Conservation (phyloP, 2,329 filamentous ascomycete species). For the Fusarium tanahbumbuense region DNA sequence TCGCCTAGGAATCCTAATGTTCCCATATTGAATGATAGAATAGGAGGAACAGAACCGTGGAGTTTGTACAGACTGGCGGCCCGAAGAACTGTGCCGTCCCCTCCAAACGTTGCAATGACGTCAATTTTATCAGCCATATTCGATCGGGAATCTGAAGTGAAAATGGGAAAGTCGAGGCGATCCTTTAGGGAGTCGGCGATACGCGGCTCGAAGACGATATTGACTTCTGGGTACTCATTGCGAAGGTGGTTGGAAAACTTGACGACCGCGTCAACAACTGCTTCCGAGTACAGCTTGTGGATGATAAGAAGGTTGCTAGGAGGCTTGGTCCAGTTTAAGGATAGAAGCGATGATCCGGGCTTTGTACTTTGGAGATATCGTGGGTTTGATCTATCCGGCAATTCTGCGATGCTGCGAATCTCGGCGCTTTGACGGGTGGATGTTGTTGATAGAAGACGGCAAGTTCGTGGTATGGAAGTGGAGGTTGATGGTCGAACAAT, state of each 20-base stretch:
- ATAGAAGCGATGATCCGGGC: constrained; percentile 64
- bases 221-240: constrained; percentile 81
- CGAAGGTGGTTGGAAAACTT: constrained; percentile 77
- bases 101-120: constrained; percentile 88
- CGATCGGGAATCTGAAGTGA: constrained; percentile 63
- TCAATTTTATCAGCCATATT: constrained; percentile 84
- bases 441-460: constrained; percentile 63
- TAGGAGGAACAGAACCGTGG: constrained; percentile 83
- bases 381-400: constrained; percentile 51
- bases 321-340: constrained; percentile 65
- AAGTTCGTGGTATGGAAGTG: constrained; percentile 1
- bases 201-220: constrained; percentile 83
- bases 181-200: constrained; percentile 79
- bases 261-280: constrained; percentile 64
- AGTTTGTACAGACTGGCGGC: constrained; percentile 74
- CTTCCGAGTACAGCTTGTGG: constrained; percentile 67
- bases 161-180: constrained; percentile 78
- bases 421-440: constrained; percentile 50
- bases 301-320: constrained; percentile 69
- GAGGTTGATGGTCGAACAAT: constrained; percentile 1
- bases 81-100: constrained; percentile 67
- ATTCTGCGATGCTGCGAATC: constrained; percentile 49
- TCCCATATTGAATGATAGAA: constrained; percentile 96
- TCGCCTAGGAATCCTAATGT: constrained; percentile 94
- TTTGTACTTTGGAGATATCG: constrained; percentile 56